Base-by-base conservation (phyloP, 2,329 filamentous ascomycete species). In the Pestalotiopsis fici region DNA sequence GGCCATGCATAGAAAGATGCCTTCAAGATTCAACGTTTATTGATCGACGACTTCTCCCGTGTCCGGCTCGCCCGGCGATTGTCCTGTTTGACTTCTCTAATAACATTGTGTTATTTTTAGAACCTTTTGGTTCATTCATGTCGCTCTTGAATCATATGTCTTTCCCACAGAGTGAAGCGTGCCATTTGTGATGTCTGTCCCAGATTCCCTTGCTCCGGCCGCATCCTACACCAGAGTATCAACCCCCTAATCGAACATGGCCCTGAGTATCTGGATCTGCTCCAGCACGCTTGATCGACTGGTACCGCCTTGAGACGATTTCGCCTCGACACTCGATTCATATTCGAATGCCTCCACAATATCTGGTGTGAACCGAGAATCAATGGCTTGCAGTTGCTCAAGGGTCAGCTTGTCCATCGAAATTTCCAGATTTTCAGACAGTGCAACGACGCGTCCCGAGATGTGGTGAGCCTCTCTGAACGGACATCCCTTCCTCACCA, bases 401-500 rank as follows among this genome's bases (percentile, higher is more conserved):
- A 91, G 80, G 1, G 84, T 86, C n/a, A 60, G 31, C 31, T 60
- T 83, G 73, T 94, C 89, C 89, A 94, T 94, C 13, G 89, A 83
- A 3, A 86, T 83, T 31, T 83, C 83, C 70, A 85, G 81, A 66
- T 89, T 83, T 78, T 94, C 91, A 0, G 90, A 89, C 59, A 91
- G 77, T 15, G 90, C 90, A n/a, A 95, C 92, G 1, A 91, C 86
- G 54, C 87, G 86, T 23, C 92, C 91, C 37, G 90, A 90, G 73
- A 94, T 92, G 77, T 94, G 92, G 74, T 94, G 92, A 18, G 91
- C 91, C 80, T 94, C 91, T 57, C 92, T 85, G 83, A 94, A 94
- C 9, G 92, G 91, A 55, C 93, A 89, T 56, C 88, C 88, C 73
- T 87, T 89, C 61, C 86, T 78, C 57, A 90, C 87, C 11, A 90